Evolutionary conservation across 768 basidiomycete genomes (phyloP).

Genomic region (Clitopilus passeckerianus): DNA sequence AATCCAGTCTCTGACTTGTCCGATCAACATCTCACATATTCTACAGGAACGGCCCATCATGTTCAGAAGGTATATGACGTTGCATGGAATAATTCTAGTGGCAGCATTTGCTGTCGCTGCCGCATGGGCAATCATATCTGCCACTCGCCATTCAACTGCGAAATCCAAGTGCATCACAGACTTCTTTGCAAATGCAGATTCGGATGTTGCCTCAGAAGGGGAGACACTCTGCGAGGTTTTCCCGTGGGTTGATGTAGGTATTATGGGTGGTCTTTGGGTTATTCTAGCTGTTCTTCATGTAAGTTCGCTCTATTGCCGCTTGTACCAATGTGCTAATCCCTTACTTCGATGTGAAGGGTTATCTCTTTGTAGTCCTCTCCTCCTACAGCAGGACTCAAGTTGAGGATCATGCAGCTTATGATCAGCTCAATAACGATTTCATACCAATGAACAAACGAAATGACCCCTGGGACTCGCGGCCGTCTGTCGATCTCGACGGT

Average conservation of each 20-base stretch:
- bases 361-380: constrained; percentile 36
- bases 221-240: constrained; percentile 83
- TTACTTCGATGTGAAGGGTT: constrained; percentile 30
- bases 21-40: constrained; percentile 3
- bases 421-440: constrained; percentile 63
- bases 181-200: constrained; percentile 45
- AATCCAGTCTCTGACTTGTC: neutral
- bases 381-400: constrained; percentile 73
- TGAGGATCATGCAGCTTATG: constrained; percentile 77
- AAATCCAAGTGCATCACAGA: constrained; percentile 55
- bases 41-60: constrained; percentile 62
- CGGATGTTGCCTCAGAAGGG: constrained; percentile 42
- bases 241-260: constrained; percentile 86
- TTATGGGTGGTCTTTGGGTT: constrained; percentile 89
- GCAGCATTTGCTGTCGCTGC: constrained; percentile 74
- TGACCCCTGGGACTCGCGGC: constrained; percentile 68
- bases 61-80: constrained; percentile 63
- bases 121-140: constrained; percentile 80
- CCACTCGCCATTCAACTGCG: constrained; percentile 68
- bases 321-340: constrained; percentile 3
- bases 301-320: constrained; percentile 17
- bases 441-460: constrained; percentile 61
- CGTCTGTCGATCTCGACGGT: constrained; percentile 35
- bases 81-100: constrained; percentile 51
- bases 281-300: constrained; percentile 77